Base-by-base conservation (phyloP, 768 basidiomycete genomes). In the Cystofilobasidium capitatum region DNA sequence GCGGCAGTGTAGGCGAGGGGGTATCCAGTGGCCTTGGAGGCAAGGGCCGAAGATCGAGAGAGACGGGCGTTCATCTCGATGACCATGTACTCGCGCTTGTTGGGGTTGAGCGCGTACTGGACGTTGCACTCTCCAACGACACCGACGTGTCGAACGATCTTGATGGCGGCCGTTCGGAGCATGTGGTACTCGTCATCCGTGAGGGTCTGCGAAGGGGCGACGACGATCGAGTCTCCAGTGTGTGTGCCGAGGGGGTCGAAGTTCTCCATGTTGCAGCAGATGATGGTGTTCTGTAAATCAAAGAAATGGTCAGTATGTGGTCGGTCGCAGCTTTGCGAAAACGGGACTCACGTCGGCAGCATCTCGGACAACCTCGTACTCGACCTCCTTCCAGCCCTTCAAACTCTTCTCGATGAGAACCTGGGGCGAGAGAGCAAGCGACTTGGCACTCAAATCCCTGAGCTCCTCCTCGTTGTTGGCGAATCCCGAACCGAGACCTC, bases 321-420 rank as follows among this genome's bases (percentile, higher is more conserved):
- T 57, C 49, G n/a, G n/a, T n/a, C n/a, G 70, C 75, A 73, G 33
- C 40, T 59, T 70, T 57, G 22, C 0, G 22, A 31, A 39, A 37
- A 42, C 17, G 29, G 33, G 6, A 84, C 88, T 72, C 77, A 91
- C 90, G 79, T 99, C 96, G 60, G 94, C 94, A 71, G 83, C 92
- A 76, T 99, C 96, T 63, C 96, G 88, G 74, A 98, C 96, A 70
- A 99, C 96, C 77, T 99, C 96, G 73, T 98, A 99, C 79, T 99
- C 96, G 70, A 98, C 83, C 79, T 99, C 96, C 77, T 99, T 99
- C 96, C 96, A 99, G 36, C 96, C 96, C 79, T 98, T 98, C 87
- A 99, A 89, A 72, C 88, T 90, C 59, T 92, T 88, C 79, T 98
- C 96, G 71, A 99, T 92, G 65, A 99, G 83, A 51, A 98, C 89